A percentile compares a stretch with the other conserved stretches of the same genome.
Evolutionary conservation across 345 rosid species (phyloP).

Genomic region (Eucalyptus cloeziana): DNA sequence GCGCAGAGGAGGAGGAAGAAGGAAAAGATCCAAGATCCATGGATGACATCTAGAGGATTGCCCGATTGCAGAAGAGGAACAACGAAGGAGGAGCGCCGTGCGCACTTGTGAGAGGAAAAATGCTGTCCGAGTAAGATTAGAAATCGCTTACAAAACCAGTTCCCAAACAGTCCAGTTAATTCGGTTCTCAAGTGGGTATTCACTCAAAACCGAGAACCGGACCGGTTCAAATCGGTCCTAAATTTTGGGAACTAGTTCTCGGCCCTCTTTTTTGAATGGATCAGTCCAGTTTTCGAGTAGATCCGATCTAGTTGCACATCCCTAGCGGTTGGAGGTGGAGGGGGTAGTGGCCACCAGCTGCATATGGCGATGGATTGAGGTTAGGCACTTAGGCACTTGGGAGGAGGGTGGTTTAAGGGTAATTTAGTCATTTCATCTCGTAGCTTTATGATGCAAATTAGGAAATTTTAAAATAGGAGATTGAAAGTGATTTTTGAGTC

Average conservation of each 20-base stretch:
- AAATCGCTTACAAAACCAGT: fast-evolving
- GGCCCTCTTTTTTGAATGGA: fast-evolving
- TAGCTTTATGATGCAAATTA: not conserved
- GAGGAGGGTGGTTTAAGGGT: not conserved
- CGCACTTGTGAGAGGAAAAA: fast-evolving
- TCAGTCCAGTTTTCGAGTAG: fast-evolving
- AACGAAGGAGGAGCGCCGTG: fast-evolving
- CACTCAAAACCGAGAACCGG: fast-evolving
- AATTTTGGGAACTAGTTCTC: fast-evolving
- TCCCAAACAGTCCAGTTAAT: fast-evolving
- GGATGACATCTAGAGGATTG: fast-evolving
- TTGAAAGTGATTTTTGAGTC: not conserved
- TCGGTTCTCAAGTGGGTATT: fast-evolving
- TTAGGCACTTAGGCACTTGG: not conserved
- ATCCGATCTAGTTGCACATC: fast-evolving
- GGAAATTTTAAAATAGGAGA: not conserved
- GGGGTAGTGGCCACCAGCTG: not conserved
- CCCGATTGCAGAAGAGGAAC: fast-evolving
- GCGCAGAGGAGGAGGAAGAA: too few relatives aligned
- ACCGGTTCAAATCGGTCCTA: fast-evolving
- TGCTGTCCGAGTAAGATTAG: fast-evolving
- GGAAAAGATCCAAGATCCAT: too few relatives aligned
- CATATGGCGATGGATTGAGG: not conserved
- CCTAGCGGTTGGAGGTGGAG: fast-evolving
- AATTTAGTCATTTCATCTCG: not conserved